phyloP scores from a whole-genome alignment of 2,329 filamentous ascomycete genomes.

The Phymatotrichopsis omnivora region DNA sequence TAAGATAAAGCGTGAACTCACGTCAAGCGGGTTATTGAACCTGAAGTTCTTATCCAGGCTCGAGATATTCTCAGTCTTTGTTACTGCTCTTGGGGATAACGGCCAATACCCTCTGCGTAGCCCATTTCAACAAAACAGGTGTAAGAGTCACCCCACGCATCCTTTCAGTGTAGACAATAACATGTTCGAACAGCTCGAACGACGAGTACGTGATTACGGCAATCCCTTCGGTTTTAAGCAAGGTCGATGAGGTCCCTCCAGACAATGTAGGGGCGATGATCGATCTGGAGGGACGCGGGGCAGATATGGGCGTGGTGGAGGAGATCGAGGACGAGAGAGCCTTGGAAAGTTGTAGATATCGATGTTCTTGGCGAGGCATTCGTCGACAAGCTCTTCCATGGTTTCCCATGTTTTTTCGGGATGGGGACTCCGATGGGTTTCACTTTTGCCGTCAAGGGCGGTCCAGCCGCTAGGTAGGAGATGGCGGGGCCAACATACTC shows the following conservation, averaged over 20 bases:
- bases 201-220: slow-evolving; percentile 73
- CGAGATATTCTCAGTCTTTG: slow-evolving; percentile 56
- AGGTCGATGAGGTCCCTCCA: slow-evolving; percentile 62
- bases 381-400: slow-evolving; percentile 64
- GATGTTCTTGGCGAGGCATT: slow-evolving; percentile 60
- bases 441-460: slow-evolving; percentile 49
- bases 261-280: slow-evolving; percentile 82
- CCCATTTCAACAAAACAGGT: slow-evolving; percentile 78
- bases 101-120: slow-evolving; percentile 68
- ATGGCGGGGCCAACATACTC: slow-evolving; percentile 73
- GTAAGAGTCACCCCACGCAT: slow-evolving; percentile 64
- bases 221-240: slow-evolving; percentile 58
- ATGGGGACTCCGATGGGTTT: slow-evolving; percentile 56
- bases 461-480: slow-evolving; percentile 70
- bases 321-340: slow-evolving; percentile 65
- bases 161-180: slow-evolving; percentile 51
- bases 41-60: slow-evolving; percentile 55
- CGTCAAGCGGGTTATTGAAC: slow-evolving; percentile 67
- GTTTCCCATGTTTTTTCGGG: slow-evolving; percentile 73
- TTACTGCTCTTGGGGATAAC: slow-evolving; percentile 72
- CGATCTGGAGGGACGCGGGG: slow-evolving; percentile 72
- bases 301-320: slow-evolving; percentile 65
- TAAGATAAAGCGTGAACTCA: slow-evolving; percentile 38
- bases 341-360: slow-evolving; percentile 77
- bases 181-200: slow-evolving; percentile 68